Percentiles rank a stretch among this genome's conserved stretches.
These are phyloP conservation scores for Fusarium piperis DNA, from an alignment of 2,329 filamentous ascomycete species.

Conservation along the genomic window DNA sequence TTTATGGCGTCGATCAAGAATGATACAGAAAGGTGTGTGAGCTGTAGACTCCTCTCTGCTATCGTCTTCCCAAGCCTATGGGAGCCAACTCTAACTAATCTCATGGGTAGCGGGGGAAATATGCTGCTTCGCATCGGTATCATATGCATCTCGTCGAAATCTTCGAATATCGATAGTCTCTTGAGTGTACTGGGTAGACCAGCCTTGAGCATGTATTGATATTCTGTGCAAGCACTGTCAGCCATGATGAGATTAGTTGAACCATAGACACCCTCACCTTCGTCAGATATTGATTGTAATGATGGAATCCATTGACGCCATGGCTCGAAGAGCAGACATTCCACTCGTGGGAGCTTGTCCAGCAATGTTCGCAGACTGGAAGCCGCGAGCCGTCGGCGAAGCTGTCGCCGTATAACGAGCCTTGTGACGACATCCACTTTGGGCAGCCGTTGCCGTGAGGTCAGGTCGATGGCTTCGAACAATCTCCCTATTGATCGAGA, in stretches of 20 bases:
- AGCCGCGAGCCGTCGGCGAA: not conserved
- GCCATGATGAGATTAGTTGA: not conserved
- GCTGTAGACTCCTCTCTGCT: not conserved
- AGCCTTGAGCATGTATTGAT: not conserved
- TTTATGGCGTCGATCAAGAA: not conserved
- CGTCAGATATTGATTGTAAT: not conserved
- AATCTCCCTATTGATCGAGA: not conserved
- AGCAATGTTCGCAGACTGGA: not conserved
- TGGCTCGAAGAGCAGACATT: not conserved
- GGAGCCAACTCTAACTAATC: not conserved
- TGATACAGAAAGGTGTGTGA: not conserved
- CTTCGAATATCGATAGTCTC: not conserved
- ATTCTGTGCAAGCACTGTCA: not conserved
- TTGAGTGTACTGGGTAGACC: not conserved
- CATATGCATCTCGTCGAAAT: not conserved
- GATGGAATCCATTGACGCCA: not conserved
- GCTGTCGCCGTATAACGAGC: not conserved
- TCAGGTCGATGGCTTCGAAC: not conserved
- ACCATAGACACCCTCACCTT: not conserved
- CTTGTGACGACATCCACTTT: not conserved
- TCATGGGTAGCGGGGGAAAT: not conserved
- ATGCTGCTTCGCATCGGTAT: not conserved
- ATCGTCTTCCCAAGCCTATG: not conserved
- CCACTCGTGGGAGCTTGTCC: not conserved
- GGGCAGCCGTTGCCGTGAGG: not conserved